Conservation (phyloP, 2,329 filamentous ascomycete genomes). For the Colletotrichum sp. region DNA sequence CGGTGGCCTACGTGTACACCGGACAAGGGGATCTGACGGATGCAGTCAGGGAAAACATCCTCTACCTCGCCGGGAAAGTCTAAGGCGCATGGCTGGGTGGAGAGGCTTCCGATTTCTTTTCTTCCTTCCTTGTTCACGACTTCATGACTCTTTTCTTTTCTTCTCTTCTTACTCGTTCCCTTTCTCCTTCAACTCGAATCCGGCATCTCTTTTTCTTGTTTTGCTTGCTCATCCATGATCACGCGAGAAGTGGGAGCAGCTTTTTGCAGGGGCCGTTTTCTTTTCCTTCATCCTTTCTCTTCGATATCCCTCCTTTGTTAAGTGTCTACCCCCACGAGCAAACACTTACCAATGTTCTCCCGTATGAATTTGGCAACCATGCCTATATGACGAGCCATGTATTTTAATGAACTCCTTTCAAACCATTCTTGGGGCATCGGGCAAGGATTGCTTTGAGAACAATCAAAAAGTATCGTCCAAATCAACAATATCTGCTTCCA, state of each 20-base stretch:
- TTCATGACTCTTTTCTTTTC: not conserved
- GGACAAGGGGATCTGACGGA: slow-evolving; percentile 50
- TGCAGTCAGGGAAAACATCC: slow-evolving; percentile 56
- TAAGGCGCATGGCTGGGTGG: slow-evolving; percentile 27
- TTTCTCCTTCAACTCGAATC: not conserved
- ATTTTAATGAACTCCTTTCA: not conserved
- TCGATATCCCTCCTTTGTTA: not conserved
- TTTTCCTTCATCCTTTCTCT: not conserved
- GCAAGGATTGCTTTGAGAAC: not conserved
- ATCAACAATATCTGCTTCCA: not conserved
- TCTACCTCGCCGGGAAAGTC: slow-evolving; percentile 57
- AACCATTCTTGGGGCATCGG: not conserved
- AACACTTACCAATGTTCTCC: not conserved
- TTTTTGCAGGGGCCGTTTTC: not conserved
- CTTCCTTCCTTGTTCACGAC: not conserved
- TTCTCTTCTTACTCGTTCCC: not conserved
- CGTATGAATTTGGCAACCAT: not conserved
- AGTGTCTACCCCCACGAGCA: not conserved
- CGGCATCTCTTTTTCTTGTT: not conserved
- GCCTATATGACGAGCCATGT: not conserved
- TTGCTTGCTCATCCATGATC: not conserved
- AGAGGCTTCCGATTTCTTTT: not conserved
- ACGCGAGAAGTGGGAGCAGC: not conserved
- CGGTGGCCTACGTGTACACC: slow-evolving; percentile 61
- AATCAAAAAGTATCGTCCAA: not conserved